Conservation (phyloP, 169 alveolate genomes). For the Blepharisma undulans region DNA sequence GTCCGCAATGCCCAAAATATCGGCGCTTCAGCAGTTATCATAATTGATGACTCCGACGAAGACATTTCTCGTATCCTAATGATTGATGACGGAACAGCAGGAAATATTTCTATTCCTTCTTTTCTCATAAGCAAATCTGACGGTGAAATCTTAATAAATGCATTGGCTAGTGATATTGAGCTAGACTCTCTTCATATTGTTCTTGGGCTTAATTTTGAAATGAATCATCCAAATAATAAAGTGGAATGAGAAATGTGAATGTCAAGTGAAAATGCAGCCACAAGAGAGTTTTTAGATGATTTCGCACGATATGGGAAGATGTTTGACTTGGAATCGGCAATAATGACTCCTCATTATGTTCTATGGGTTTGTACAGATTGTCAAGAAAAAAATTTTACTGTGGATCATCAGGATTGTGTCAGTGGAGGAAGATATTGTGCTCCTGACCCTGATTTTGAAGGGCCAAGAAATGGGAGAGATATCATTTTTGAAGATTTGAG, state of each 20-base stretch:
- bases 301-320: neutral
- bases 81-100: constrained; percentile 78
- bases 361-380: neutral
- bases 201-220: neutral
- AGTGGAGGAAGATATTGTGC: constrained; percentile 57
- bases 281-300: neutral
- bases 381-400: neutral
- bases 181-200: no score
- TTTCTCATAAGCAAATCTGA: constrained; percentile 44
- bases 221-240: neutral
- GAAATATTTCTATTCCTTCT: constrained; percentile 61
- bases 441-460: constrained; percentile 45
- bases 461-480: constrained; percentile 43
- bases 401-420: constrained; percentile 14
- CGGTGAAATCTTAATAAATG: constrained; percentile 31
- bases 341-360: constrained; percentile 31
- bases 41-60: constrained; percentile 50
- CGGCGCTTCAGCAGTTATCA: constrained; percentile 71
- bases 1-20: constrained; percentile 74
- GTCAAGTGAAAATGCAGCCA: neutral
- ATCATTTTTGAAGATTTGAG: constrained; percentile 39
- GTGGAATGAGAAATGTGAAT: constrained; percentile 24
- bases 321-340: neutral
- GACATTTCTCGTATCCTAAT: constrained; percentile 43
- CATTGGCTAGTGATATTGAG: neutral